A percentile compares a stretch with the other conserved stretches of the same genome.
Conservation (phyloP, 352 stramenopile genomes). For the Elongisporangium anandrum region DNA sequence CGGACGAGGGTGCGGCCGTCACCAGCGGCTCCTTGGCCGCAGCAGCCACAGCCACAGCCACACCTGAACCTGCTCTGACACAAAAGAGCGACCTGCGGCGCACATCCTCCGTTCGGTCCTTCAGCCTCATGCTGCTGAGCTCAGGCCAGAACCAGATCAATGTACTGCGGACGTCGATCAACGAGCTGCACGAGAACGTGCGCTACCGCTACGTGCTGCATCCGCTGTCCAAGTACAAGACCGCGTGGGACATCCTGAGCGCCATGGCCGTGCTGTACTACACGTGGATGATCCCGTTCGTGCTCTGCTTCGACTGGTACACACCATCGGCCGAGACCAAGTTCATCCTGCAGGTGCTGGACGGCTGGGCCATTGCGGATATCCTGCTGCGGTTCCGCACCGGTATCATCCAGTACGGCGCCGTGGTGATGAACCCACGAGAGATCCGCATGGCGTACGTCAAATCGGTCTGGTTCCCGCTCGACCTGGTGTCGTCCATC, state of each 20-base stretch:
- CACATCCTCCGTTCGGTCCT: conserved; percentile 16
- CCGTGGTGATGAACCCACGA: conserved; percentile 49
- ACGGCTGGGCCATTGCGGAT: conserved; percentile 44
- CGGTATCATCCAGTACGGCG: conserved; percentile 50
- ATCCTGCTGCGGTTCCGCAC: conserved; percentile 55
- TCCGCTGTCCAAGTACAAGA: conserved; percentile 43
- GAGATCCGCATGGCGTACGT: conserved; percentile 42
- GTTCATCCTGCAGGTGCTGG: conserved; percentile 39
- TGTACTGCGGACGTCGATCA: conserved; percentile 57
- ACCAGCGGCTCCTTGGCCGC: background rate
- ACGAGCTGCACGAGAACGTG: conserved; percentile 49
- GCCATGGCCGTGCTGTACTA: conserved; percentile 59
- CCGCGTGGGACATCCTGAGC: conserved; percentile 53
- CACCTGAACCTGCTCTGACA: background rate
- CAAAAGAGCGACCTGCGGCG: conserved; percentile 9
- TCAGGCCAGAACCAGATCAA: conserved; percentile 27
- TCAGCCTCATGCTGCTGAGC: conserved; percentile 21
- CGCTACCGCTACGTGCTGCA: conserved; percentile 50
- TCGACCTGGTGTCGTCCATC: conserved; percentile 51
- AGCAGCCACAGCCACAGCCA: background rate
- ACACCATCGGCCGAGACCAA: conserved; percentile 15
- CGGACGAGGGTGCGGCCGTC: background rate
- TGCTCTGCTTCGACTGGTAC: conserved; percentile 72
- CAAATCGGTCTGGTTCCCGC: conserved; percentile 54
- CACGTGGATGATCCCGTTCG: conserved; percentile 69